Base-by-base conservation (phyloP, 148 eudicot genomes). In the Cornus controversa region DNA sequence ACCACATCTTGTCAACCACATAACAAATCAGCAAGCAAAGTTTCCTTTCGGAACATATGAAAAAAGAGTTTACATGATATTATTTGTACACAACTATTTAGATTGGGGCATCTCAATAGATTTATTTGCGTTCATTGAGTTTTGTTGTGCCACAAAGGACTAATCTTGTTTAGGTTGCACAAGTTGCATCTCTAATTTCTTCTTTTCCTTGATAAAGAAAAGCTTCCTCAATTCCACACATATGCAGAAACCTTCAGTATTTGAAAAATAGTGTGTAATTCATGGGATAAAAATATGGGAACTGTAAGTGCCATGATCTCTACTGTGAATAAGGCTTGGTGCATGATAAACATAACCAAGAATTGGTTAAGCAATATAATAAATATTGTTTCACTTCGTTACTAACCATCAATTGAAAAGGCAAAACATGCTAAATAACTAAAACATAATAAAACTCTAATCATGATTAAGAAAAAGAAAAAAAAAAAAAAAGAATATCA, bases 211-310 rank as follows among this genome's bases (percentile, higher is more conserved):
- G 42, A 84, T 87, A 69, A 89, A 96, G 83, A 79, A 78, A 93
- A 96, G 82, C 89, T 89, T 54, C 99, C 99, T 16, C 99, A 97
- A 54, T 93, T 96, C 98, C 99, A 96, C 27, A 91, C 85, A 10
- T 94, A 82, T 23, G 99, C 98, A 54, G 97, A 89, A 73, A 91
- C 86, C 80, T 93, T 96, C 65, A 93, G 86, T 63, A 96, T 82
- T 85, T 96, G 99, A 84, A 93, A 96, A 50, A 89, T 64, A 13
- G 84, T 79, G 15, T 87, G 90, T 65, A 92, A 82, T 74, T 85
- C 79, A 75, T 96, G 90, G 4, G 99, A 96, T 76, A 93, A 76
- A 76, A 96, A 96, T 86, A 96, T 92, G 5, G 97, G 98, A 25
- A 94, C 97, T 0, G 99, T 87, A 16, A 96, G 95, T 4, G 98